Conservation (phyloP, 73 alveolate genomes). For the Halteria grandinella region DNA sequence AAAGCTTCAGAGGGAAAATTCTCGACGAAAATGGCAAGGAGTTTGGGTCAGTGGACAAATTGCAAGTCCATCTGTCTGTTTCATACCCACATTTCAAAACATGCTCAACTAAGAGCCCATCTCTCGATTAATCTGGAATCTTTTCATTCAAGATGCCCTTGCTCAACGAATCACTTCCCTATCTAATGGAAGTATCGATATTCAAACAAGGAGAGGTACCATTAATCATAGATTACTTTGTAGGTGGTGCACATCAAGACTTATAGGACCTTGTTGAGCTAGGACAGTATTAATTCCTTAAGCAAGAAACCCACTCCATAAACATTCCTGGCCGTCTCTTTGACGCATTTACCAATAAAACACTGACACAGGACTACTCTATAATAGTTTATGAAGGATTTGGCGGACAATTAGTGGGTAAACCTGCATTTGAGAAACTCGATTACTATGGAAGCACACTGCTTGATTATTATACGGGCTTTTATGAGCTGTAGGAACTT, state of each 20-base stretch:
- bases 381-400: constrained; percentile 24
- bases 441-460: constrained; percentile 9
- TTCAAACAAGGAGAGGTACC: background rate
- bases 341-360: constrained; percentile 48
- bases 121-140: constrained; percentile 20
- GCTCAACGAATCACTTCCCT: constrained; percentile 26
- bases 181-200: constrained; percentile 3
- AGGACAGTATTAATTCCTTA: constrained; percentile 38
- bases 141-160: constrained; percentile 26
- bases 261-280: constrained; percentile 22
- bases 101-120: constrained; percentile 1
- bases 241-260: no score
- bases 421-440: constrained; percentile 9
- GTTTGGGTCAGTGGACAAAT: constrained; percentile 1
- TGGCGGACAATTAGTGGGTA: constrained; percentile 33
- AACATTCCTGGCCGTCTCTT: constrained; percentile 41
- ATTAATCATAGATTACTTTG: constrained; percentile 5
- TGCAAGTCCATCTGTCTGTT: constrained; percentile 15
- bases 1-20: constrained; percentile 18
- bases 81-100: background rate
- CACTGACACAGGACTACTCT: constrained; percentile 29
- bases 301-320: background rate
- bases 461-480: constrained; percentile 39
- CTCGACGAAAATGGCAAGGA: constrained; percentile 10
- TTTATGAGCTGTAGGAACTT: constrained; percentile 17